Percentiles rank a stretch among this genome's conserved stretches.
These are phyloP conservation scores for Linum lewisii DNA, from an alignment of 345 rosid genomes.

Conservation along the genomic window DNA sequence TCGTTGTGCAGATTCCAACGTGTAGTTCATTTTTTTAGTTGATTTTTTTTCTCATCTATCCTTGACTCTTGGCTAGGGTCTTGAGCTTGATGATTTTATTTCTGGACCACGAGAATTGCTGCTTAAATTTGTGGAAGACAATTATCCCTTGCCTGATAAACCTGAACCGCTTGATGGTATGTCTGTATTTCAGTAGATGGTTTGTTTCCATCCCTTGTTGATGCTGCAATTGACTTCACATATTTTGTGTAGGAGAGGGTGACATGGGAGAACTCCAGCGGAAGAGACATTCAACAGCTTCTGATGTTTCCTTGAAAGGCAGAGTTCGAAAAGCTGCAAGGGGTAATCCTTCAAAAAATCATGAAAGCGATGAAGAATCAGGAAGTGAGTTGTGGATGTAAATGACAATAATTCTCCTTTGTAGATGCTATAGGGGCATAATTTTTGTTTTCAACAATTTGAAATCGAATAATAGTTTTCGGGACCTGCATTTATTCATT, in stretches of 20 bases:
- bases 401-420: background rate
- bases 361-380: constrained; percentile 74
- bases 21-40: constrained; percentile 13
- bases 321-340: constrained; percentile 91
- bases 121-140: constrained; percentile 95
- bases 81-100: constrained; percentile 96
- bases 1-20: background rate
- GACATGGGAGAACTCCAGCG: constrained; percentile 75
- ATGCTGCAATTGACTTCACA: constrained; percentile 3
- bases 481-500: no score
- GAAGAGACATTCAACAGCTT: constrained; percentile 85
- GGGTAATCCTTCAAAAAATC: constrained; percentile 79
- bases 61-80: constrained; percentile 43
- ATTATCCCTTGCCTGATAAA: constrained; percentile 89
- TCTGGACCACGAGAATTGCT: constrained; percentile 98
- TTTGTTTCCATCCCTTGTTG: background rate
- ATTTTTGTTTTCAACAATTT: no score
- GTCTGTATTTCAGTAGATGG: constrained; percentile 2
- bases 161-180: constrained; percentile 85
- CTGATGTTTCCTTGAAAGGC: constrained; percentile 82
- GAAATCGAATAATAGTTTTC: no score
- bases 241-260: constrained; percentile 56
- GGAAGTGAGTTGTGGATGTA: constrained; percentile 47
- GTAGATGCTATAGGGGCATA: background rate
- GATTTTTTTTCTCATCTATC: background rate